Evolutionary conservation across 83 land plant species (phyloP).

Genomic region (Picea abies): DNA sequence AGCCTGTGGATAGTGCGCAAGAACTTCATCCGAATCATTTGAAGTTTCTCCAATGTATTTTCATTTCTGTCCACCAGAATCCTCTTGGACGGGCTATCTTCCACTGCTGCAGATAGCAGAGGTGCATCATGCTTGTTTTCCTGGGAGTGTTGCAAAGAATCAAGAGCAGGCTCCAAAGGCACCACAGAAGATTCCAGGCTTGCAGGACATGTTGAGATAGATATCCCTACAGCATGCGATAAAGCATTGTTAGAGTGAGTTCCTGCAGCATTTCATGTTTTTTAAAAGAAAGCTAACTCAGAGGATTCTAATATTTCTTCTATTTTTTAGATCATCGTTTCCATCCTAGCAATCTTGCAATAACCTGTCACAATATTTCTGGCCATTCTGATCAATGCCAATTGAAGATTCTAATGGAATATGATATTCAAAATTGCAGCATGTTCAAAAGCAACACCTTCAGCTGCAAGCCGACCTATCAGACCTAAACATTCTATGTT

Average conservation of each 20-base stretch:
- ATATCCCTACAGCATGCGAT: constrained; percentile 3
- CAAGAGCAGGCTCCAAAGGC: constrained; percentile 31
- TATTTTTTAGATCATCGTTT: too few relatives aligned
- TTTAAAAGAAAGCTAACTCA: neutral
- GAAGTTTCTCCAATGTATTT: constrained; percentile 30
- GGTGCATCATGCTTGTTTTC: neutral
- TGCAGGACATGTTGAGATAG: constrained; percentile 1
- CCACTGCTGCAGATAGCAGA: constrained; percentile 1
- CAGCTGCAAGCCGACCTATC: too few relatives aligned
- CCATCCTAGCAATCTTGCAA: neutral
- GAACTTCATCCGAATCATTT: constrained; percentile 77
- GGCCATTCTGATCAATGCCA: neutral
- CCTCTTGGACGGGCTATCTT: neutral
- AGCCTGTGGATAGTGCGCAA: constrained; percentile 82
- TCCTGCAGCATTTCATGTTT: neutral
- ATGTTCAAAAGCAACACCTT: too few relatives aligned
- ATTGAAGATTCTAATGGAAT: too few relatives aligned
- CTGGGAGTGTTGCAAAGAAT: neutral
- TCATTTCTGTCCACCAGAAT: neutral
- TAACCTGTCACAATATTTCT: neutral
- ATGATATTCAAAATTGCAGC: too few relatives aligned
- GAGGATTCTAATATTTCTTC: too few relatives aligned
- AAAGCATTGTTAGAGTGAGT: neutral
- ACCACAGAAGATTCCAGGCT: constrained; percentile 55
- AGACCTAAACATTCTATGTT: too few relatives aligned